These are phyloP conservation scores for Stereocaulon alpinum DNA, from an alignment of 495 filamentous ascomycete genomes.

Conservation along the genomic window DNA sequence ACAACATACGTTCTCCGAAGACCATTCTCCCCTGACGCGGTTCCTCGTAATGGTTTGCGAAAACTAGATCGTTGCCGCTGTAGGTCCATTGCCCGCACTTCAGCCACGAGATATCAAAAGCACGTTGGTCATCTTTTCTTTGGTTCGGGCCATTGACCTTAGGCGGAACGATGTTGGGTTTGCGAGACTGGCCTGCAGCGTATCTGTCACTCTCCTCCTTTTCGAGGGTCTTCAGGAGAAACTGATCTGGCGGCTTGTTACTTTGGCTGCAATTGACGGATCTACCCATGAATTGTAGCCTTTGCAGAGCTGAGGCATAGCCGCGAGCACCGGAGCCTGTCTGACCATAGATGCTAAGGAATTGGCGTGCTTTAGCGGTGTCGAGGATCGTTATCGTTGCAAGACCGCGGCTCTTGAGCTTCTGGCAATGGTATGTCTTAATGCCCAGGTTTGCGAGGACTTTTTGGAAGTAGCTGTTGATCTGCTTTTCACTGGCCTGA, in stretches of 20 bases:
- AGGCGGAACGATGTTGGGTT: conserved; percentile 7
- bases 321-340: conserved; percentile 9
- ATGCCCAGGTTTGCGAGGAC: conserved; percentile 27
- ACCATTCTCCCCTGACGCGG: conserved; percentile 26
- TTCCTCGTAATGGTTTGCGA: conserved; percentile 36
- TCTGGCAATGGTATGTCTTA: conserved; percentile 29
- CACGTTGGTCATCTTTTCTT: background rate
- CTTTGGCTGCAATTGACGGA: conserved; percentile 36
- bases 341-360: conserved; percentile 29
- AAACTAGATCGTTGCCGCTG: conserved; percentile 29
- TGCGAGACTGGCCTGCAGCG: conserved; percentile 8
- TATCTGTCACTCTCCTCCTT: conserved; percentile 23
- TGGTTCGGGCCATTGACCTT: background rate
- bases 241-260: conserved; percentile 28
- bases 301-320: conserved; percentile 13
- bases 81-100: conserved; percentile 45
- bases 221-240: conserved; percentile 31
- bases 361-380: conserved; percentile 24
- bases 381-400: conserved; percentile 32
- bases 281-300: conserved; percentile 31
- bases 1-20: conserved; percentile 33
- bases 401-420: conserved; percentile 24
- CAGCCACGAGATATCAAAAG: conserved; percentile 19
- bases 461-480: conserved; percentile 29
- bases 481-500: conserved; percentile 26